Evolutionary conservation across 352 stramenopile genomes (phyloP).

Genomic region (Blastocystis sp.): DNA sequence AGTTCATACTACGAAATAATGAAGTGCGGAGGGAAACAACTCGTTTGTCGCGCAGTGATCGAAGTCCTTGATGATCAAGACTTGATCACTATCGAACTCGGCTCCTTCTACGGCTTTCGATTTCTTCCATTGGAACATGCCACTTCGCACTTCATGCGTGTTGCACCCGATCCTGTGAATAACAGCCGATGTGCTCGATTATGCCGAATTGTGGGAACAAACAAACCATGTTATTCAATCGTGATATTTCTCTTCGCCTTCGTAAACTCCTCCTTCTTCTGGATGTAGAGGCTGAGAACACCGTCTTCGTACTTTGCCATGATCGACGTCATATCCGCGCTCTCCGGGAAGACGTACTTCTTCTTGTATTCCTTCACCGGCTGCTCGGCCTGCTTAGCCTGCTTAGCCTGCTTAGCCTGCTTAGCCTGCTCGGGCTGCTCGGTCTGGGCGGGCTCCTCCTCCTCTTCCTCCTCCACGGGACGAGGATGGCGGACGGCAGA

Average conservation of each 20-base stretch:
- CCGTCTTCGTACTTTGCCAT: slow-evolving; percentile 59
- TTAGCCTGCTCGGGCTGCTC: too few relatives aligned
- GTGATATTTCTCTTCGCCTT: slow-evolving; percentile 35
- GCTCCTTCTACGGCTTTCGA: background rate
- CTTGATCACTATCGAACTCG: background rate
- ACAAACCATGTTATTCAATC: slow-evolving; percentile 13
- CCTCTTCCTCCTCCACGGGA: slow-evolving; percentile 14
- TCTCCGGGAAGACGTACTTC: background rate
- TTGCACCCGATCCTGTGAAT: background rate
- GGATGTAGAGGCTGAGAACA: background rate
- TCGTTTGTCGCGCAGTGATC: background rate
- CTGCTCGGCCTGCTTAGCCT: background rate
- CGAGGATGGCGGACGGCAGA: slow-evolving; percentile 13
- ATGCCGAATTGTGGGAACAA: background rate
- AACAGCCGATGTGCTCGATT: background rate
- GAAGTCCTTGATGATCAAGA: background rate
- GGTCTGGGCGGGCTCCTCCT: background rate
- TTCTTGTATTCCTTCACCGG: slow-evolving; percentile 12
- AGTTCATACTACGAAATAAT: too few relatives aligned
- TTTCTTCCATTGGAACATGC: background rate
- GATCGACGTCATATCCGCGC: background rate
- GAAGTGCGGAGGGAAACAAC: too few relatives aligned
- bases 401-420: too few relatives aligned
- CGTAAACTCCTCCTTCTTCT: slow-evolving; percentile 26
- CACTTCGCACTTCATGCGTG: background rate